Evolutionary conservation across 2,329 filamentous ascomycete genomes (phyloP), one percentile per base, ranked within the genome.

Genomic region (Tolypocladium paradoxum): DNA sequence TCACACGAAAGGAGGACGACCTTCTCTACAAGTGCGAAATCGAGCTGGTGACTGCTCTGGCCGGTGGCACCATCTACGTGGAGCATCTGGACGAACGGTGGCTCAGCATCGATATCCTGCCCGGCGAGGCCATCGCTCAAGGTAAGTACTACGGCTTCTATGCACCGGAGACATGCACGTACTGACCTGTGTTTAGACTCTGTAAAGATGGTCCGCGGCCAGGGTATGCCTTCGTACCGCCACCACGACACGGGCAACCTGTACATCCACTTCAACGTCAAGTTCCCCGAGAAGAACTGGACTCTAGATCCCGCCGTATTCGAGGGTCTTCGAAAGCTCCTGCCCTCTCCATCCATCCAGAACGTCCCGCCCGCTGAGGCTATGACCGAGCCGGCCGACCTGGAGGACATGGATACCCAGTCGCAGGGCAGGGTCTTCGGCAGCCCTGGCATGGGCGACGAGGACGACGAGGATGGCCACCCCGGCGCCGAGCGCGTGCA

Each of bases 41-140:
- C 60, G 93, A 99, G 65, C 85, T 99, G 46, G 84, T 97, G 56
- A 99, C 92, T 37, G 93, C 93, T 35, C 78, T 99, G 61, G 93
- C 89, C 56, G 93, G 95, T 65, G 93, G 93, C 58, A 86, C 83
- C 52, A 85, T 99, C 65, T 90, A 85, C 72, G 84, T 99, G 62
- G 93, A 99, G 78, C 93, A 99, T 70, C 84, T 99, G 48, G 93
- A 99, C 68, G 93, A 99, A 47, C 83, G 93, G 69, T 99, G 93
- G 93, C 77, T 99, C 70, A 91, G 86, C 54, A 86, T 99, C 51
- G 90, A 93, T 54, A 95, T 99, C 61, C 79, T 88, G 54, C 90
- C 93, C 18, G 95, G 93, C 68, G 93, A 99, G 75, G 90, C 93
- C 58, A 96, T 99, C 67, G 83, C 87, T 65, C 90, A 88, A 73